Base-by-base conservation (phyloP, 2,329 filamentous ascomycete genomes). In the Dothistroma pini region DNA sequence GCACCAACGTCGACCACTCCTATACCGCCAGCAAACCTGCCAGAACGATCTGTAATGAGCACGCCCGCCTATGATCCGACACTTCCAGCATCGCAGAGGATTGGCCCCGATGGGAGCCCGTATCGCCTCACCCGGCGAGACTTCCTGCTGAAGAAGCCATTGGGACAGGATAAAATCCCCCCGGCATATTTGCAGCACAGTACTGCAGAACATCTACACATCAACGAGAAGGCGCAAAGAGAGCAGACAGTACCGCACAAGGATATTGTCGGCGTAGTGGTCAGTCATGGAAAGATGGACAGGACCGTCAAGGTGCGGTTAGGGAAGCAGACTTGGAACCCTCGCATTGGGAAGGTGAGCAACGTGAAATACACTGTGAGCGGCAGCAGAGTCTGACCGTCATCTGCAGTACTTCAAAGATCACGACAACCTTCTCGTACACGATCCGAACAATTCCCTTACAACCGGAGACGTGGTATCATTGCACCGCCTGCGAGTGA, bases 291-390 rank as follows among this genome's bases (percentile, higher is more conserved):
- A 21, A 82, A 87, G 61, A 92, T 92, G 88, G 78, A 86, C 61
- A 90, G 88, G 76, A 92, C 89, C 2, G 89, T 92, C 60, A 92
- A 90, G 76, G 90, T 93, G 64, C 84, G 86, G 66, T 82, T 93
- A 14, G 87, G 88, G 56, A 84, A 82, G 14, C 84, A 87, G 72
- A 83, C 85, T 72, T 93, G 88, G 87, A 89, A 93, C 73, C 83
- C 82, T 61, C 81, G 83, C 64, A 83, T 93, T 58, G 82, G 86
- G 73, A 93, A 93, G 81, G 89, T 90, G 74, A 57, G 71, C 16
- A 56, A 48, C 25, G 29, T n/a, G n/a, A n/a, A n/a, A 34, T 51
- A 29, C 22, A 31, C 6, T 51, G 44, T 7, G 16, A 21, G 32
- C 21, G 14, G 35, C 9, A 19, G 35, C 22, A 19, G 34, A 50